Evolutionary conservation across 441 rosid species (phyloP), one percentile per base, ranked within the genome.

Genomic region (Gossypium schwendimanii): DNA sequence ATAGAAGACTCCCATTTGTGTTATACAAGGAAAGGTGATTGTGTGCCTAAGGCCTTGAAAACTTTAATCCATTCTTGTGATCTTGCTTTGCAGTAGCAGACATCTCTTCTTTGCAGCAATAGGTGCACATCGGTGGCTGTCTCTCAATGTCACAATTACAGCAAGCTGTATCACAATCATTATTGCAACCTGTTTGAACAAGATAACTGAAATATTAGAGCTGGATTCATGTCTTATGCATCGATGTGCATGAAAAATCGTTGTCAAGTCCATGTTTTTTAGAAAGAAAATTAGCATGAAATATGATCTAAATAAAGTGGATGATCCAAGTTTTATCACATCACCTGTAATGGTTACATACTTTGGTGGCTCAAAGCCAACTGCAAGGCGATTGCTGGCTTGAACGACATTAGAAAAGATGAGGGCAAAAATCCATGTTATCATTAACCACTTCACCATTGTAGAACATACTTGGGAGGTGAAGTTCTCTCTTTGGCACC

Each of bases 111-210:
- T 58, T 73, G 83, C 96, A 89, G 81, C 96, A 93, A 33, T 75
- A 84, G 67, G 84, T 80, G 21, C 98, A 88, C n/a, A 85, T 3
- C 0, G 93, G 98, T 24, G 97, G 96, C 68, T 86, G 91, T 74
- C 74, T 77, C 80, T 76, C 67, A 33, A 91, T 90, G 78, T 85
- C 80, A 65, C 96, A 91, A 70, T 84, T 67, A 81, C 94, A 93
- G 45, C 96, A 91, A 71, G 96, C 79, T 52, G 90, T 86, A 55
- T 85, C 90, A 21, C 97, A 91, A 76, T 88, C 79, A 44, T 83
- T 93, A 79, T 83, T 90, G 90, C 94, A 90, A 11, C 94, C 94
- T 82, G 64, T 76, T 76, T 61, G 36, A 65, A 75, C 21, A 65
- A 71, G 71, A 24, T 23, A 66, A 50, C 8, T 1, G 24, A 47